Evolutionary conservation across 495 filamentous ascomycete species (phyloP).

Genomic region (Sabuloglossum arenarium): DNA sequence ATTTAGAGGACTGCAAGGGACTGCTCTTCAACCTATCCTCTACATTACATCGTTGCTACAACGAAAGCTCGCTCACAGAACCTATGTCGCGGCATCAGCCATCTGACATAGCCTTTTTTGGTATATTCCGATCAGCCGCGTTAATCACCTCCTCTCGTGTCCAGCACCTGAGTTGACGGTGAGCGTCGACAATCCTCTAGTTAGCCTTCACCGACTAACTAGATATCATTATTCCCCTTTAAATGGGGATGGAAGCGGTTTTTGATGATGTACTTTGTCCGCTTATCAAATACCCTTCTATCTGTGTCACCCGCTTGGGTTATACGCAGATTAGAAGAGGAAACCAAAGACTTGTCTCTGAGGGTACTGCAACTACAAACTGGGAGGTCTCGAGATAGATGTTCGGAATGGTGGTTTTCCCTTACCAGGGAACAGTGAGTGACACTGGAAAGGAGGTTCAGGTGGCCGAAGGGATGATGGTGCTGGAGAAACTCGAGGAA

Average conservation of each 20-base stretch:
- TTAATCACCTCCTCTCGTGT: constrained; percentile 46
- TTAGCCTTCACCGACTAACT: background rate
- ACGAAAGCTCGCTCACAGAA: constrained; percentile 21
- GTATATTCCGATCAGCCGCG: constrained; percentile 42
- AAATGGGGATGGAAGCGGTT: constrained; percentile 38
- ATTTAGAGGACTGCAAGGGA: constrained; percentile 8
- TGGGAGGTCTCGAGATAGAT: constrained; percentile 27
- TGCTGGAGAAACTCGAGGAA: background rate
- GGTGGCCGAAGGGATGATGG: background rate
- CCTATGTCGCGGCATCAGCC: constrained; percentile 32
- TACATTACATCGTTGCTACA: constrained; percentile 16
- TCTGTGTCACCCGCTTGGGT: constrained; percentile 17
- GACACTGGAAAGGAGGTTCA: constrained; percentile 12
- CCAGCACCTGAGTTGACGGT: constrained; percentile 32
- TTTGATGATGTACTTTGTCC: constrained; percentile 77
- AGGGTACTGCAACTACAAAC: constrained; percentile 58
- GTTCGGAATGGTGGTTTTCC: constrained; percentile 11
- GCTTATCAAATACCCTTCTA: constrained; percentile 32
- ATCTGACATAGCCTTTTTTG: constrained; percentile 20
- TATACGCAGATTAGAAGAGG: constrained; percentile 30
- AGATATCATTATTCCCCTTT: constrained; percentile 3
- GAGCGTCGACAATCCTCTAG: constrained; percentile 35
- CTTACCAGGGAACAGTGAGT: background rate
- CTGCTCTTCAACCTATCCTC: constrained; percentile 23
- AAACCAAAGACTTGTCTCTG: constrained; percentile 74